phyloP scores from a whole-genome alignment of 306 rosid genomes.

The Cicer bijugum region DNA sequence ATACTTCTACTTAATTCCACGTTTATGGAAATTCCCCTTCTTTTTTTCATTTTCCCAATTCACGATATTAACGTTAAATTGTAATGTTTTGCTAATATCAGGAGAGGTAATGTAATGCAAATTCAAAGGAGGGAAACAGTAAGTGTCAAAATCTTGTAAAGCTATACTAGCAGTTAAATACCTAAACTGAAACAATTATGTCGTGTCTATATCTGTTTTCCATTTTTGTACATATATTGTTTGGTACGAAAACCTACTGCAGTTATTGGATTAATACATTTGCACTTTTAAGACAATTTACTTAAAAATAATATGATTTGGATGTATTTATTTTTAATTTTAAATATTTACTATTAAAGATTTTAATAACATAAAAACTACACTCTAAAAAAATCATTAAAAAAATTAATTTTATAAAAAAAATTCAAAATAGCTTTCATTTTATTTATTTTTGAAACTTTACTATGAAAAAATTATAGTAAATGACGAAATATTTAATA shows the following conservation, averaged over 20 bases:
- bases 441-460: no score
- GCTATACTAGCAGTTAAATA: not conserved
- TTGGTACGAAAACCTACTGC: not conserved
- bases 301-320: no score
- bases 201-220: slow-evolving; percentile 29
- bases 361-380: no score
- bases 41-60: slow-evolving; percentile 25
- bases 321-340: no score
- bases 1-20: slow-evolving; percentile 18
- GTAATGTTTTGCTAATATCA: slow-evolving; percentile 14
- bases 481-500: no score
- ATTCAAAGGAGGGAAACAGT: not conserved
- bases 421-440: no score
- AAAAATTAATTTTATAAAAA: no score
- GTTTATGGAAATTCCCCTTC: not conserved
- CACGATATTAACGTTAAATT: slow-evolving; percentile 28
- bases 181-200: slow-evolving; percentile 20
- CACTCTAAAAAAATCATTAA: no score
- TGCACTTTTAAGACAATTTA: not conserved
- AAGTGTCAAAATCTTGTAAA: slow-evolving; percentile 37
- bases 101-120: slow-evolving; percentile 3
- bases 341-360: no score
- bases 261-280: slow-evolving; percentile 1
- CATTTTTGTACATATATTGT: slow-evolving; percentile 12
- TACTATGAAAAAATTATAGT: no score